Evolutionary conservation across 805 yeast genomes (phyloP).

Genomic region (Metschnikowia colocasiae): DNA sequence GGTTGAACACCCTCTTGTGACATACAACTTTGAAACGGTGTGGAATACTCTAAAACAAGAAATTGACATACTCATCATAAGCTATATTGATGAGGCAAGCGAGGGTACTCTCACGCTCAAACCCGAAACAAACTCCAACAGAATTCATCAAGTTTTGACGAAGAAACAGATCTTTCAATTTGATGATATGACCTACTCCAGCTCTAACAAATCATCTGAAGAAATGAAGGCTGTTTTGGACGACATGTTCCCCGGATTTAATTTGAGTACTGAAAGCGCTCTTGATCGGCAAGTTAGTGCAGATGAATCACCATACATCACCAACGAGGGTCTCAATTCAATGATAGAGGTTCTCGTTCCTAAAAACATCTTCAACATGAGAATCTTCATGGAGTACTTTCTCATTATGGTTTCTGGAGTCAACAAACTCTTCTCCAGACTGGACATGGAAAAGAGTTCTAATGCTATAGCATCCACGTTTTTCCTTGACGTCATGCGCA

Average conservation of each 20-base stretch:
- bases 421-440: conserved; percentile 25
- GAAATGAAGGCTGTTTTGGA: conserved; percentile 40
- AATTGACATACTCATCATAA: conserved; percentile 28
- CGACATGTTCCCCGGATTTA: conserved; percentile 70
- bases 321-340: conserved; percentile 52
- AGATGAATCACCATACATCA: conserved; percentile 46
- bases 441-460: conserved; percentile 10
- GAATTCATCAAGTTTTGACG: conserved; percentile 23
- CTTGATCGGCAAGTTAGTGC: conserved; percentile 5
- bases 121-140: conserved; percentile 10
- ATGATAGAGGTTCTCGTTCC: conserved; percentile 64
- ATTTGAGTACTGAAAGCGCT: conserved; percentile 17
- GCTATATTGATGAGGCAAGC: conserved; percentile 30
- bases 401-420: conserved; percentile 65
- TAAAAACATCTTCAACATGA: conserved; percentile 74
- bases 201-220: conserved; percentile 21
- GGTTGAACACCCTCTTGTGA: conserved; percentile 1
- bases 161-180: conserved; percentile 29
- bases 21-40: conserved; percentile 21
- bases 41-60: conserved; percentile 36
- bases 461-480: conserved; percentile 36
- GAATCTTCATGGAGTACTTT: conserved; percentile 70
- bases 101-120: conserved; percentile 1
- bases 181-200: conserved; percentile 28
- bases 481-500: conserved; percentile 61